A percentile compares a stretch with the other conserved stretches of the same genome.
These are phyloP conservation scores for Amylostereum chailletii DNA, from an alignment of 1,284 basidiomycete genomes.

Conservation along the genomic window DNA sequence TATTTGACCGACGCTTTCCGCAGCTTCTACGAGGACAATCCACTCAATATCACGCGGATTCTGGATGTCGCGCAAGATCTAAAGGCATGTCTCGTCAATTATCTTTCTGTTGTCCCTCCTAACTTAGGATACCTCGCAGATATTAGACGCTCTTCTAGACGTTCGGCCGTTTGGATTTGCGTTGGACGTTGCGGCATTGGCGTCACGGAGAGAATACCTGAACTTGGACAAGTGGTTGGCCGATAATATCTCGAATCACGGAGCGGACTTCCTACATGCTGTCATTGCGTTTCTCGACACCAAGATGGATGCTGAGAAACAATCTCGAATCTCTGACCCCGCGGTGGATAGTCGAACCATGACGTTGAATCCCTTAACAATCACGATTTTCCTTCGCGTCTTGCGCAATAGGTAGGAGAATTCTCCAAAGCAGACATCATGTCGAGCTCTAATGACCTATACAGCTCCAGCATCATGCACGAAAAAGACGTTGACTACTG, in stretches of 20 bases:
- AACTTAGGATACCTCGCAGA: constrained; percentile 35
- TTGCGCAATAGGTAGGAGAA: constrained; percentile 67
- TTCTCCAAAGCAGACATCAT: constrained; percentile 7
- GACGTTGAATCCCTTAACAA: constrained; percentile 77
- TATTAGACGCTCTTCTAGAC: constrained; percentile 83
- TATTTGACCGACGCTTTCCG: constrained; percentile 84
- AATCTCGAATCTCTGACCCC: constrained; percentile 70
- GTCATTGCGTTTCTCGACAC: constrained; percentile 83
- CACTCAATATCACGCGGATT: constrained; percentile 89
- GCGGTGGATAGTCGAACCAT: constrained; percentile 74
- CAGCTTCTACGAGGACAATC: constrained; percentile 88
- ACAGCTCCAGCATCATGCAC: constrained; percentile 58
- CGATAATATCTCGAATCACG: constrained; percentile 76
- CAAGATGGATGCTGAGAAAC: constrained; percentile 87
- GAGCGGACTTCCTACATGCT: constrained; percentile 80
- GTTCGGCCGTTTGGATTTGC: constrained; percentile 83
- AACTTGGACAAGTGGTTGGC: constrained; percentile 96
- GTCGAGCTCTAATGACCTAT: constrained; percentile 3
- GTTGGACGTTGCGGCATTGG: constrained; percentile 89
- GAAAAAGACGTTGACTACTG: constrained; percentile 83
- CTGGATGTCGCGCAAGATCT: constrained; percentile 94
- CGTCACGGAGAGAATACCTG: constrained; percentile 87
- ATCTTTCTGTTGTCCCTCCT: constrained; percentile 2
- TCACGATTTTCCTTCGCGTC: constrained; percentile 85
- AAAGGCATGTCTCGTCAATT: constrained; percentile 46